Conservation (phyloP, 106 monocot species). For the Narthecium ossifragum region DNA sequence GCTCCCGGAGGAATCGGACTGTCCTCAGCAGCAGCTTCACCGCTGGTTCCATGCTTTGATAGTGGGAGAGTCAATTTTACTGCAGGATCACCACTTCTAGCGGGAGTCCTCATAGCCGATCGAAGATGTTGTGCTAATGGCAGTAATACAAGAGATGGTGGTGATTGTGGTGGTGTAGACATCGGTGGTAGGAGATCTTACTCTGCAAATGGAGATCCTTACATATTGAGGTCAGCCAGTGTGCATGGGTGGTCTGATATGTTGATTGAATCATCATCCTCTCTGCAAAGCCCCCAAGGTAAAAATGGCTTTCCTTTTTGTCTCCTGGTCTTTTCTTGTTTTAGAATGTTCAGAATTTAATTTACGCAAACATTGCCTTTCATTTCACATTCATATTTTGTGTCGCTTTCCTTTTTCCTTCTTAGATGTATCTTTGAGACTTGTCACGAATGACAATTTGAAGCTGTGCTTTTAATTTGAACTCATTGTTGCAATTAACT, state of each 20-base stretch:
- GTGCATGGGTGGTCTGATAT: slow-evolving; percentile 64
- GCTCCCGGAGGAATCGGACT: slow-evolving; percentile 21
- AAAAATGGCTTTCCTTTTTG: background rate
- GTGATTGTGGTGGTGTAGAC: background rate
- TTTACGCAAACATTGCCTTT: too few species aligned
- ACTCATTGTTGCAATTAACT: too few species aligned
- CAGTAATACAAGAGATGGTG: slow-evolving; percentile 15
- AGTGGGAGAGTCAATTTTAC: slow-evolving; percentile 35
- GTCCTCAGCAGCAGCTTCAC: slow-evolving; percentile 38
- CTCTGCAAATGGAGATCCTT: slow-evolving; percentile 30
- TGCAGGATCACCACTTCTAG: slow-evolving; percentile 53
- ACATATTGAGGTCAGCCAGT: slow-evolving; percentile 42
- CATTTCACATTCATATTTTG: too few species aligned
- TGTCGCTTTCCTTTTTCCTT: too few species aligned
- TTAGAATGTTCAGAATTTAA: too few species aligned
- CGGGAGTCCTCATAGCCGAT: slow-evolving; percentile 57
- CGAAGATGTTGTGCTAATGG: slow-evolving; percentile 23
- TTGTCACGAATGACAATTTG: too few species aligned
- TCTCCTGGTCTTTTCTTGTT: background rate
- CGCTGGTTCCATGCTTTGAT: slow-evolving; percentile 41
- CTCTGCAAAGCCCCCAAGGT: slow-evolving; percentile 45
- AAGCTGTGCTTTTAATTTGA: too few species aligned
- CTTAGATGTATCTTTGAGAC: too few species aligned
- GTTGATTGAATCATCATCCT: slow-evolving; percentile 41
- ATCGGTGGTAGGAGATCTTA: slow-evolving; percentile 15